These are phyloP conservation scores for Hypoxylon cercidicola DNA, from an alignment of 495 filamentous ascomycete species.

Conservation along the genomic window DNA sequence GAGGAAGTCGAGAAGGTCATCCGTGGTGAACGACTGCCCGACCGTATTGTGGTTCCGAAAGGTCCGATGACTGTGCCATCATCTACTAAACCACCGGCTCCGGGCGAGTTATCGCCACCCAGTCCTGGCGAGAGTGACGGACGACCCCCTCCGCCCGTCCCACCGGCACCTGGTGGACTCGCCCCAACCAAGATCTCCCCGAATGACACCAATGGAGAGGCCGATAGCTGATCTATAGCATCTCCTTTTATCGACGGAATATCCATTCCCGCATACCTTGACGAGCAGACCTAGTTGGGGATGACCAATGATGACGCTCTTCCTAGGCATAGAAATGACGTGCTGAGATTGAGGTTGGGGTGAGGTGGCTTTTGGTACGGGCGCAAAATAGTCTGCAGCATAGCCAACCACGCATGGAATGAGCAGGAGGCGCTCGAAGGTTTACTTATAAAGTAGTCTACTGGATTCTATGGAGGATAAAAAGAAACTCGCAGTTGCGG, in stretches of 20 bases:
- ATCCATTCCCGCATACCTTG: neutral
- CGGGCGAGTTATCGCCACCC: slow-evolving; percentile 41
- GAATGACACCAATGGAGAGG: neutral
- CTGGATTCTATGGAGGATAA: too few species aligned
- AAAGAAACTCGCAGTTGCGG: too few species aligned
- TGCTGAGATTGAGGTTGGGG: neutral
- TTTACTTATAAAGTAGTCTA: too few species aligned
- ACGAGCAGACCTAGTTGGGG: neutral
- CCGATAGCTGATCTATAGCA: slow-evolving; percentile 10
- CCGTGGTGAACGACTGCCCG: slow-evolving; percentile 80
- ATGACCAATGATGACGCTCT: neutral
- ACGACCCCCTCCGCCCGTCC: slow-evolving; percentile 35
- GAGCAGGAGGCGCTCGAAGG: too few species aligned
- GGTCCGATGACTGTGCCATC: slow-evolving; percentile 60
- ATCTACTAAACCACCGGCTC: slow-evolving; percentile 39
- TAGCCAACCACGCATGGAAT: neutral
- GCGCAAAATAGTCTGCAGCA: neutral
- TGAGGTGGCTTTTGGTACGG: slow-evolving; percentile 5
- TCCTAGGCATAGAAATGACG: slow-evolving; percentile 4
- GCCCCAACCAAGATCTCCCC: slow-evolving; percentile 1
- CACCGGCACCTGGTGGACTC: slow-evolving; percentile 35
- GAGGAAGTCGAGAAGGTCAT: slow-evolving; percentile 91
- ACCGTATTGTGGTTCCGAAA: slow-evolving; percentile 57
- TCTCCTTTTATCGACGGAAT: neutral
- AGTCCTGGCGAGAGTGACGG: slow-evolving; percentile 27